phyloP scores from a whole-genome alignment of 345 rosid genomes.

The Theobroma cacao region DNA sequence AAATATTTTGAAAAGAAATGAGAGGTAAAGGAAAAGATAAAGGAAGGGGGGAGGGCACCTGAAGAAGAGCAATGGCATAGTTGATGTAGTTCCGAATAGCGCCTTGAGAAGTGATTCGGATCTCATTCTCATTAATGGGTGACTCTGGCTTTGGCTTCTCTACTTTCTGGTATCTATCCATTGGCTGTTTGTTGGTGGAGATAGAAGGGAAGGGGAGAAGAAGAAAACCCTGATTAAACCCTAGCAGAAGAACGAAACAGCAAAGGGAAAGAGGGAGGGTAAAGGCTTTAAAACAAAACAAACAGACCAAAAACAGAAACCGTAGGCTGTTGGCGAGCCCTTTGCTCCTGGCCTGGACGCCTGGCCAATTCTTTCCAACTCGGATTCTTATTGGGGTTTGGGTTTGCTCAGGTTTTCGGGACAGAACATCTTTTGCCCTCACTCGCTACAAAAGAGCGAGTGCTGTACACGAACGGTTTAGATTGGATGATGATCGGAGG shows the following conservation, averaged over 20 bases:
- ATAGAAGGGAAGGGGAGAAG: conserved; percentile 12
- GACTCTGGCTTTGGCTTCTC: conserved; percentile 65
- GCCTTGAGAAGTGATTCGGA: conserved; percentile 88
- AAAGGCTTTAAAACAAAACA: conserved; percentile 10
- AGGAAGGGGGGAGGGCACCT: conserved; percentile 33
- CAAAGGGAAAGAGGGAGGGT: background rate
- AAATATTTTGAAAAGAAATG: background rate
- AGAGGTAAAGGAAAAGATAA: background rate
- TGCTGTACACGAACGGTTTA: background rate
- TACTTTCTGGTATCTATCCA: conserved; percentile 89
- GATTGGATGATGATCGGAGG: background rate
- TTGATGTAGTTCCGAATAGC: conserved; percentile 82
- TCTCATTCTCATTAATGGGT: conserved; percentile 88
- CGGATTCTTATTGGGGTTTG: background rate
- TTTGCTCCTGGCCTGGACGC: background rate
- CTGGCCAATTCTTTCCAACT: background rate
- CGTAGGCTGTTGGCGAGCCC: background rate
- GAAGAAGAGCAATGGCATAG: conserved; percentile 81
- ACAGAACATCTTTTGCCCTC: background rate
- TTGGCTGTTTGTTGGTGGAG: conserved; percentile 1
- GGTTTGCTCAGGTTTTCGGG: background rate
- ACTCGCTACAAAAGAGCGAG: background rate
- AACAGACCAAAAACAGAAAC: background rate
- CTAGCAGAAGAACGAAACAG: conserved; percentile 30
- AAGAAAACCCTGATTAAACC: conserved; percentile 48